A percentile compares a stretch with the other conserved stretches of the same genome.
These are phyloP conservation scores for Protomyces inouyei DNA, from an alignment of 1,139 yeast species.

Conservation along the genomic window DNA sequence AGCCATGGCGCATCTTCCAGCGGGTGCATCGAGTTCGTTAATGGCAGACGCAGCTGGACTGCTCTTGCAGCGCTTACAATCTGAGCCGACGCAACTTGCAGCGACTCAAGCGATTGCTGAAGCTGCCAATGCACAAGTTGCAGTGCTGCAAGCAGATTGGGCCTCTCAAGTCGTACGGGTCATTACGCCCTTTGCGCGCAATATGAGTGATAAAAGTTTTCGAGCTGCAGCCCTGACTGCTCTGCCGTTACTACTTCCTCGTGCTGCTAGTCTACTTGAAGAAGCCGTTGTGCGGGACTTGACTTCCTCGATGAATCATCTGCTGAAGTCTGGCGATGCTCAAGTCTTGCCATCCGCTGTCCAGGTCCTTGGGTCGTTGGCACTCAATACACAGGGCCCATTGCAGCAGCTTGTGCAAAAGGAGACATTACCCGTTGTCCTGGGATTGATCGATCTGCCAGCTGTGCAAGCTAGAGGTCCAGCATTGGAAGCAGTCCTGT, in stretches of 20 bases:
- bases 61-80: conserved; percentile 35
- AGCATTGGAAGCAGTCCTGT: not conserved
- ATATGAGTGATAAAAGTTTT: conserved; percentile 35
- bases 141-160: conserved; percentile 33
- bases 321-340: conserved; percentile 25
- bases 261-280: conserved; percentile 9
- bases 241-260: conserved; percentile 32
- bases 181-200: conserved; percentile 28
- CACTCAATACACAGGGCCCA: not conserved
- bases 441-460: not conserved
- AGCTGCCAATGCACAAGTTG: conserved; percentile 19
- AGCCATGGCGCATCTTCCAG: conserved; percentile 25
- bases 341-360: conserved; percentile 29
- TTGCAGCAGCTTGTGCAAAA: not conserved
- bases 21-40: not conserved
- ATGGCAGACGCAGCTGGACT: conserved; percentile 33
- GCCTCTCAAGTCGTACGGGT: conserved; percentile 32
- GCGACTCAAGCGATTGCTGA: conserved; percentile 36
- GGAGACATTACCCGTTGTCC: conserved; percentile 6
- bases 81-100: conserved; percentile 38
- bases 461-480: not conserved
- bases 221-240: conserved; percentile 36
- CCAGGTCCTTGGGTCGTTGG: conserved; percentile 14
- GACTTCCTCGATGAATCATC: conserved; percentile 14
- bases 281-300: conserved; percentile 29